Conservation (phyloP, 768 basidiomycete species). For the Mycena epipterygia region DNA sequence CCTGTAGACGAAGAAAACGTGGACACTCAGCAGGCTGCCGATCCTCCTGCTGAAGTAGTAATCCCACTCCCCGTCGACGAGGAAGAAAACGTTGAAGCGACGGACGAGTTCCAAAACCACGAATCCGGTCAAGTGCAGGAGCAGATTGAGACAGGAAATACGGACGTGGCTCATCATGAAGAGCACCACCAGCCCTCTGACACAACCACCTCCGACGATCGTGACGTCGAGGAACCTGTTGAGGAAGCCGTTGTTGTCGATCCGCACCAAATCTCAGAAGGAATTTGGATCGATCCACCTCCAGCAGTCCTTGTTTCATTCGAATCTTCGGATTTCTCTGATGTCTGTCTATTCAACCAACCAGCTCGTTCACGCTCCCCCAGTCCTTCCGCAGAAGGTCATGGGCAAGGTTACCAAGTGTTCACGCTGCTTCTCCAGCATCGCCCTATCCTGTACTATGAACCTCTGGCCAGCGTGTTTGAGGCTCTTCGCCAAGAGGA, state of each 20-base stretch:
- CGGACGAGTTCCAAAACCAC: constrained; percentile 3
- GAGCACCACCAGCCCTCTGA: constrained; percentile 21
- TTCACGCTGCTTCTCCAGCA: constrained; percentile 69
- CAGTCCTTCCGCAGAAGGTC: constrained; percentile 41
- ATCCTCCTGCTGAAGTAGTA: constrained; percentile 58
- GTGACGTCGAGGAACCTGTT: constrained; percentile 24
- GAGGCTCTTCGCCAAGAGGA: constrained; percentile 79
- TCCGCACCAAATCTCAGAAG: constrained; percentile 74
- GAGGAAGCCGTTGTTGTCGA: constrained; percentile 44
- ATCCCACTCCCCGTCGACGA: constrained; percentile 41
- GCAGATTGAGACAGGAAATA: background rate
- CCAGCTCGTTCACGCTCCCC: constrained; percentile 48
- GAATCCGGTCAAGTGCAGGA: constrained; percentile 14
- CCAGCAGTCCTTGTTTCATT: constrained; percentile 74
- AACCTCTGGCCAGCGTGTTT: constrained; percentile 78
- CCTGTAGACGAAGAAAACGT: constrained; percentile 39
- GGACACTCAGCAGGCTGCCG: constrained; percentile 56
- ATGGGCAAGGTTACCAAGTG: constrained; percentile 33
- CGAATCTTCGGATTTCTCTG: constrained; percentile 51
- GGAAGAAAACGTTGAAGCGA: constrained; percentile 18
- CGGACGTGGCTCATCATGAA: constrained; percentile 1
- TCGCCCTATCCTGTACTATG: constrained; percentile 82
- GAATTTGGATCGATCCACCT: constrained; percentile 81
- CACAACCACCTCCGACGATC: background rate
- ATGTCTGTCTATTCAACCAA: constrained; percentile 71